Evolutionary conservation across 2,329 filamentous ascomycete genomes (phyloP).

Genomic region (Hortaea werneckii): DNA sequence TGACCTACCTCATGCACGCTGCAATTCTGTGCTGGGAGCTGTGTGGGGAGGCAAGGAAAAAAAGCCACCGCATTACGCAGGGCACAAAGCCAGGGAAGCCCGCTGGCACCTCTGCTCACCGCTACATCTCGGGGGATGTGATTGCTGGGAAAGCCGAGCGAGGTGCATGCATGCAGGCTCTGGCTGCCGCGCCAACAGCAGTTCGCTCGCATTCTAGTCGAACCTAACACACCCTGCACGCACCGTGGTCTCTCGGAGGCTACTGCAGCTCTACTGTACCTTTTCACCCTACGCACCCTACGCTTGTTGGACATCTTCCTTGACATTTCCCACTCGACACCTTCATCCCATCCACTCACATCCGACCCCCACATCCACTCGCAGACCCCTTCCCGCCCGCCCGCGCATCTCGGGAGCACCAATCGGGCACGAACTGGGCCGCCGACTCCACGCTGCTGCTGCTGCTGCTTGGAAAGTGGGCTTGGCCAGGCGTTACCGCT

Average conservation of each 20-base stretch:
- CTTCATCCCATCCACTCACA: constrained; percentile 3
- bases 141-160: constrained; percentile 1
- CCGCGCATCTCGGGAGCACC: constrained; percentile 2
- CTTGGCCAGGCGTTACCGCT: background rate
- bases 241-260: constrained; percentile 2
- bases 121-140: constrained; percentile 1
- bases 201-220: background rate
- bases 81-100: background rate
- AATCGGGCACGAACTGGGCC: background rate
- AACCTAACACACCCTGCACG: background rate
- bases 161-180: too few species aligned
- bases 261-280: constrained; percentile 2
- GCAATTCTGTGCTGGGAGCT: constrained; percentile 3
- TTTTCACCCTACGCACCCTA: background rate
- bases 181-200: background rate
- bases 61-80: background rate
- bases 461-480: background rate
- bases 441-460: background rate
- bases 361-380: constrained; percentile 1
- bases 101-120: constrained; percentile 6
- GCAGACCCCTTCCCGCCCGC: background rate
- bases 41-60: background rate
- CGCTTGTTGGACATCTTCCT: too few species aligned
- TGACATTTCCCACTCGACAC: background rate
- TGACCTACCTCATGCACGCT: constrained; percentile 2